Evolutionary conservation across 352 stramenopile species (phyloP).

Genomic region (Aphanomyces astaci): DNA sequence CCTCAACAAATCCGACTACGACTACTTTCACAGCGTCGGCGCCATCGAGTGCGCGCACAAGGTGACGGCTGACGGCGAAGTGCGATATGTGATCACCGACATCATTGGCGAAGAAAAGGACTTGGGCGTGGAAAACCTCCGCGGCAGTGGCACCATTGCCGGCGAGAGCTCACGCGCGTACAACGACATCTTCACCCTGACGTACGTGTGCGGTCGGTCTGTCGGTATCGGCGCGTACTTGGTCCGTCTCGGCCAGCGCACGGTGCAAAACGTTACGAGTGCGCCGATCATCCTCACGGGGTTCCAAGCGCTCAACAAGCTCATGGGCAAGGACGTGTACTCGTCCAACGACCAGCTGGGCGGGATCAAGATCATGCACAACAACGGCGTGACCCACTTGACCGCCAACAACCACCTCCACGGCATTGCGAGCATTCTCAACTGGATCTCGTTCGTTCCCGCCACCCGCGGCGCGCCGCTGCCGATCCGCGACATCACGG

Average conservation of each 20-base stretch:
- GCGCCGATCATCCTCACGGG: constrained; percentile 99
- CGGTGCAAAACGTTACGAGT: constrained; percentile 96
- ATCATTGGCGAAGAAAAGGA: constrained; percentile 97
- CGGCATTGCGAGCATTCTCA: constrained; percentile 91
- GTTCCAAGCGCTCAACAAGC: constrained; percentile 99
- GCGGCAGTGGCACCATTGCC: constrained; percentile 98
- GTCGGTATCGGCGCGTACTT: constrained; percentile 99
- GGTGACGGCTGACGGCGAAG: constrained; percentile 57
- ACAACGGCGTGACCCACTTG: constrained; percentile 98
- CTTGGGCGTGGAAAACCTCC: constrained; percentile 99
- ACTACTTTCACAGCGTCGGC: constrained; percentile 80
- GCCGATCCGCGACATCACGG: constrained; percentile 78
- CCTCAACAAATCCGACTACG: constrained; percentile 93
- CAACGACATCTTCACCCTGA: constrained; percentile 99
- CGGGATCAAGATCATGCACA: constrained; percentile 99
- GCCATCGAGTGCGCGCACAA: constrained; percentile 80
- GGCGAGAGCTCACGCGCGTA: constrained; percentile 98
- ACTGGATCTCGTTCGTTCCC: constrained; percentile 99
- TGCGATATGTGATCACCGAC: constrained; percentile 93
- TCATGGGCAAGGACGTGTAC: constrained; percentile 99
- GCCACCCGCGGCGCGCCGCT: constrained; percentile 78
- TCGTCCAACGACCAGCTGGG: constrained; percentile 99
- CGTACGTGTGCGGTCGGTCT: constrained; percentile 97
- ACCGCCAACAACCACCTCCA: constrained; percentile 95
- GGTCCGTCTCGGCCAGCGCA: constrained; percentile 97